Base-by-base conservation (phyloP, 148 eudicot species). In the Amaranthus cruentus region DNA sequence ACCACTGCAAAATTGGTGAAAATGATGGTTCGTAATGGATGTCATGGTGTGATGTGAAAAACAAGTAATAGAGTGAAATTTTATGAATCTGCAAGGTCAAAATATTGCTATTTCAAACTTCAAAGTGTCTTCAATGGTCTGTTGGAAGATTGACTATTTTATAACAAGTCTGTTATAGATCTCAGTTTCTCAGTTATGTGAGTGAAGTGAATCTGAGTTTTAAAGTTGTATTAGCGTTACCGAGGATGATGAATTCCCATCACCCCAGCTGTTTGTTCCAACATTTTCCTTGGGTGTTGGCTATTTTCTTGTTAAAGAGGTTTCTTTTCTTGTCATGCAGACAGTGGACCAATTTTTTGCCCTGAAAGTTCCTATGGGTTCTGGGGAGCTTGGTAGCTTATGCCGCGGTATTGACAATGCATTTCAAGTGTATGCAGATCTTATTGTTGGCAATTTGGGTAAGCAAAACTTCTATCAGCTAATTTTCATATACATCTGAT, bases 321-420 rank as follows among this genome's bases (percentile, higher is more conserved):
- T 47, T 44, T 55, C 44, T 49, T 50, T 42, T 75, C 9, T 74
- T 47, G 1, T 59, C 55, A 74, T 88, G 86, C 97, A 96, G 99
- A 92, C 97, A 13, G 92, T 89, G 72, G 97, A 96, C 87, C 99
- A 96, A 53, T 92, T 92, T 82, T 96, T 92, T 72, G 81, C 91
- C 60, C 91, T 96, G 52, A 83, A 79, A 76, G 94, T 96, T 74
- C 99, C 99, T 59, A 92, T 96, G 97, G 88, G 99, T 79, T 81
- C 84, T 68, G 88, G 90, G 66, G 97, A 96, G 84, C 81, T 96
- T 21, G 80, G 82, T 80, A 82, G 96, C 86, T 82, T 96, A 77
- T 87, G 87, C 47, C 96, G 99, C 69, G 99, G 99, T 73, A 83
- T 96, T 83, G 99, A 92, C 72, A 96, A 92, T 85, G 94, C 99